Evolutionary conservation across 371 early-diverging fungal species (phyloP).

Genomic region (Chytridium lagenaria): DNA sequence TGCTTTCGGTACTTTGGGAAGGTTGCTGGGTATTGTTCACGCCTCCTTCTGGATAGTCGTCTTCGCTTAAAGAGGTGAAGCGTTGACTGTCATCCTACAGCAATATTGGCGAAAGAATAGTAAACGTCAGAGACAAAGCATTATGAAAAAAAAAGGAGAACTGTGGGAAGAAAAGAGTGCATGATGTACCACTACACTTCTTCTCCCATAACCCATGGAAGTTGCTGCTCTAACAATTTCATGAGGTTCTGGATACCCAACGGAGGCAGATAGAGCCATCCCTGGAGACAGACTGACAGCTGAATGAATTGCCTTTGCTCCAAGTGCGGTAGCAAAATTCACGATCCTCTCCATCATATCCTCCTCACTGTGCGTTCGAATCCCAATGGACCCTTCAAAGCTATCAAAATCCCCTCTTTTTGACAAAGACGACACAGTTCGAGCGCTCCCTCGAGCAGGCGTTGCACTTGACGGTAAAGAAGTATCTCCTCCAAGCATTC

Average conservation of each 20-base stretch:
- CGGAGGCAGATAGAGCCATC: constrained; percentile 7
- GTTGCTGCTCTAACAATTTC: neutral
- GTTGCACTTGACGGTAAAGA: neutral
- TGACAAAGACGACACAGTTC: neutral
- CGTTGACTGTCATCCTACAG: neutral
- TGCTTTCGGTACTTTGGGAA: no score
- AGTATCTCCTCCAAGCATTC: neutral
- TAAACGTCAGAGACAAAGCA: no score
- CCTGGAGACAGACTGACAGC: constrained; percentile 8
- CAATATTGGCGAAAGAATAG: no score
- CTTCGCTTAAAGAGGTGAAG: neutral
- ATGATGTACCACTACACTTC: neutral
- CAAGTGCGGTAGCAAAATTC: neutral
- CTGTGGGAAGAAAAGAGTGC: neutral
- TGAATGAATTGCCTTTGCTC: neutral
- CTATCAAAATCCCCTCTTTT: neutral
- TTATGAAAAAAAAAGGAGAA: neutral
- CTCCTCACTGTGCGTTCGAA: constrained; percentile 5
- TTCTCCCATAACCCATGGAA: neutral
- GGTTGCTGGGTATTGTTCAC: no score
- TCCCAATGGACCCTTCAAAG: neutral
- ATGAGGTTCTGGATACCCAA: constrained; percentile 15
- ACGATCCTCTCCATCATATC: constrained; percentile 16
- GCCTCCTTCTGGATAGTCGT: neutral
- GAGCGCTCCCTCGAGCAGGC: neutral